Evolutionary conservation across 345 rosid genomes (phyloP).

Genomic region (Euphorbia pulcherrima): DNA sequence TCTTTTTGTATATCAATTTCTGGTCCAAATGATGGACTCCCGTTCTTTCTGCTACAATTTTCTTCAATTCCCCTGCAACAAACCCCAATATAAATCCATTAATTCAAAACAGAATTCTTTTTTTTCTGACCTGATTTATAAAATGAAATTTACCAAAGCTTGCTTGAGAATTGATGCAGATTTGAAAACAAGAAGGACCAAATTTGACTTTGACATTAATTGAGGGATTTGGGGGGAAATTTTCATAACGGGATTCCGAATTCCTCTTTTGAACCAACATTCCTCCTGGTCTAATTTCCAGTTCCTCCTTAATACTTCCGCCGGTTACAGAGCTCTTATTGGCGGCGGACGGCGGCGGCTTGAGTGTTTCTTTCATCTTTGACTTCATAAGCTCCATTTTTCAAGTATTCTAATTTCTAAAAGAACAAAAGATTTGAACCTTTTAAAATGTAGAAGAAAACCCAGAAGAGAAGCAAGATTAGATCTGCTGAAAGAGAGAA

Average conservation of each 20-base stretch:
- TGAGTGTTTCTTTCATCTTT: constrained; percentile 17
- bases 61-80: constrained; percentile 31
- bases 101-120: neutral
- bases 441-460: neutral
- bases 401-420: neutral
- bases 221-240: constrained; percentile 14
- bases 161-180: constrained; percentile 25
- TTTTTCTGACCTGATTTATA: too few relatives aligned
- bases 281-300: constrained; percentile 31
- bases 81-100: neutral
- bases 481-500: constrained; percentile 8
- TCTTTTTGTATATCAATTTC: constrained; percentile 28
- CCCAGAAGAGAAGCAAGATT: constrained; percentile 12
- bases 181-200: constrained; percentile 21
- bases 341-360: neutral
- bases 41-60: constrained; percentile 18
- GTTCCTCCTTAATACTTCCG: constrained; percentile 7
- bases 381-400: constrained; percentile 20
- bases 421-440: neutral
- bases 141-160: constrained; percentile 22
- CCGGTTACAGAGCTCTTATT: constrained; percentile 14
- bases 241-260: constrained; percentile 13
- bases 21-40: constrained; percentile 30
- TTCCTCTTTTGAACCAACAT: constrained; percentile 31
- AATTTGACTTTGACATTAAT: constrained; percentile 26